Percentiles rank a stretch among this genome's conserved stretches.
phyloP scores from a whole-genome alignment of 768 basidiomycete species.

The Kondoa subrosea region DNA sequence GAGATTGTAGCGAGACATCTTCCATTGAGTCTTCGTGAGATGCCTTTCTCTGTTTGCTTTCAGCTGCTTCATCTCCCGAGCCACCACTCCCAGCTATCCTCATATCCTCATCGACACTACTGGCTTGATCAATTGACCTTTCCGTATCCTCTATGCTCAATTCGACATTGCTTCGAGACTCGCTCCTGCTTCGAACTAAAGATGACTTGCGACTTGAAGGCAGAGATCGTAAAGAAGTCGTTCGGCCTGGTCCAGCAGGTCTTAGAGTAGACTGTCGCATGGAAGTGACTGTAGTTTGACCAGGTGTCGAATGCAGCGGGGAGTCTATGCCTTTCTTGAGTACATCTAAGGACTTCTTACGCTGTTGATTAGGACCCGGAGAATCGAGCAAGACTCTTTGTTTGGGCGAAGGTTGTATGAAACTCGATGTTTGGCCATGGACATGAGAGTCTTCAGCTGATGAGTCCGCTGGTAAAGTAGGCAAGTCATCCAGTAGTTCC shows the following conservation, averaged over 20 bases:
- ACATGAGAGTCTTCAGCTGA: neutral
- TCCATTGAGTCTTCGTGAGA: neutral
- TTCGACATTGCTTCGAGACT: neutral
- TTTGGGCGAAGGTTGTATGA: neutral
- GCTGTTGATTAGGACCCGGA: neutral
- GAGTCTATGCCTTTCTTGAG: neutral
- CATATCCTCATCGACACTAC: constrained; percentile 5
- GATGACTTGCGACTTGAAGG: neutral
- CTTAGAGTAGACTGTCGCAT: neutral
- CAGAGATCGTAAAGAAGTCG: neutral
- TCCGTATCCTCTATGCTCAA: constrained; percentile 2
- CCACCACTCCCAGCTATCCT: neutral
- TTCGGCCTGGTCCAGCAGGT: neutral
- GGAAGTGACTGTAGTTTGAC: neutral
- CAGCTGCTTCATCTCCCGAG: neutral
- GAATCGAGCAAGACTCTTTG: neutral
- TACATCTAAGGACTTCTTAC: neutral
- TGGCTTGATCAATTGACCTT: constrained; percentile 8
- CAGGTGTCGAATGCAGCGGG: neutral
- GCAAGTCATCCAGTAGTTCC: constrained; percentile 12
- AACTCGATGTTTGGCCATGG: neutral
- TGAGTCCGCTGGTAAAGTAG: constrained; percentile 9
- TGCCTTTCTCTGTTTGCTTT: neutral
- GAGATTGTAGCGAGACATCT: neutral
- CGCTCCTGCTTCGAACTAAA: neutral